Evolutionary conservation across 2,329 filamentous ascomycete species (phyloP).

Genomic region (Cercospora berteroae): DNA sequence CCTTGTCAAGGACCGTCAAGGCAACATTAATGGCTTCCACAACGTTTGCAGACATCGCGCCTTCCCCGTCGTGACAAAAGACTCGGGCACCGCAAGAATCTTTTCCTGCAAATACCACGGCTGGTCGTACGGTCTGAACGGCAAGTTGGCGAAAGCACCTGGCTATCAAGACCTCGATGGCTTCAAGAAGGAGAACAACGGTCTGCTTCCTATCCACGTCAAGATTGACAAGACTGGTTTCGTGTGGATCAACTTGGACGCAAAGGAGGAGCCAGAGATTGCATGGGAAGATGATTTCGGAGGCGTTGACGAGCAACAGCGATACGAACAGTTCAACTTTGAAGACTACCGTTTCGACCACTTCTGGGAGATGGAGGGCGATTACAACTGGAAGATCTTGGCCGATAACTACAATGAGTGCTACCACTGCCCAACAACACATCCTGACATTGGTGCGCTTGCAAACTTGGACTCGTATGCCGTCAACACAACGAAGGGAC

Average conservation of each 20-base stretch:
- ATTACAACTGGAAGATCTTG: slow-evolving; percentile 61
- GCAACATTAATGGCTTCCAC: slow-evolving; percentile 59
- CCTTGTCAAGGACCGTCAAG: slow-evolving; percentile 51
- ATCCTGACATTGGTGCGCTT: slow-evolving; percentile 58
- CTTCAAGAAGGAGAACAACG: slow-evolving; percentile 58
- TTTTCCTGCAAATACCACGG: slow-evolving; percentile 62
- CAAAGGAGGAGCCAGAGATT: slow-evolving; percentile 46
- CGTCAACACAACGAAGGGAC: slow-evolving; percentile 50
- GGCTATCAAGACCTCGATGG: slow-evolving; percentile 56
- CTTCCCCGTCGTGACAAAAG: slow-evolving; percentile 56
- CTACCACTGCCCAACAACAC: slow-evolving; percentile 61
- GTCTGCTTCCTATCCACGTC: slow-evolving; percentile 56
- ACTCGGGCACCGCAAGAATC: slow-evolving; percentile 51
- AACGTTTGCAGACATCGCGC: slow-evolving; percentile 63
- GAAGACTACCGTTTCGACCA: slow-evolving; percentile 59
- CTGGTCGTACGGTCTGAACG: slow-evolving; percentile 60
- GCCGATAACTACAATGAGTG: slow-evolving; percentile 67
- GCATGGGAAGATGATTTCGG: slow-evolving; percentile 55
- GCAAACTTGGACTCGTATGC: slow-evolving; percentile 57
- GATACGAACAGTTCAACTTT: slow-evolving; percentile 50
- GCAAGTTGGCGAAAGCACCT: slow-evolving; percentile 60
- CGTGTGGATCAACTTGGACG: slow-evolving; percentile 59
- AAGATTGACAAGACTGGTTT: slow-evolving; percentile 56
- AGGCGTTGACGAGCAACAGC: slow-evolving; percentile 48
- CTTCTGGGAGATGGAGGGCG: slow-evolving; percentile 56